A percentile compares a stretch with the other conserved stretches of the same genome.
These are phyloP conservation scores for Sclerotinia spermophila DNA, from an alignment of 2,329 filamentous ascomycete species.

Conservation along the genomic window DNA sequence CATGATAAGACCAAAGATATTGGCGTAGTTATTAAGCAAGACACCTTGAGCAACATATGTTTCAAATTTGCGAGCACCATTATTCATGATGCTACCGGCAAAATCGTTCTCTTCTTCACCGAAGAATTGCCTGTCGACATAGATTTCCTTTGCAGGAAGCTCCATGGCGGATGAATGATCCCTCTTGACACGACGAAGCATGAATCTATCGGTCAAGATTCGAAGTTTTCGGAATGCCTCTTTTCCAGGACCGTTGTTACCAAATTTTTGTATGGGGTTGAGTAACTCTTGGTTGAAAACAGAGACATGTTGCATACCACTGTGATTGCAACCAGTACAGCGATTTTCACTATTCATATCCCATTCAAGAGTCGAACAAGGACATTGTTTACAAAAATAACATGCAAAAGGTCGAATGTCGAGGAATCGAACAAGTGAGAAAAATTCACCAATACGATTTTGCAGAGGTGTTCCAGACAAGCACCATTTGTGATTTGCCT, in stretches of 20 bases:
- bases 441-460: constrained; percentile 96
- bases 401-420: constrained; percentile 85
- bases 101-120: constrained; percentile 95
- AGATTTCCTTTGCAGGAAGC: constrained; percentile 88
- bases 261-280: constrained; percentile 70
- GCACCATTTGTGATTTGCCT: constrained; percentile 90
- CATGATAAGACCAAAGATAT: constrained; percentile 98
- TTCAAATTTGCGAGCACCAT: constrained; percentile 82
- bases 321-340: constrained; percentile 66
- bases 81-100: constrained; percentile 92
- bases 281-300: constrained; percentile 94
- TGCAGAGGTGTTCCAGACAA: constrained; percentile 92
- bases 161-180: constrained; percentile 95
- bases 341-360: constrained; percentile 65
- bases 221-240: constrained; percentile 78
- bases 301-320: constrained; percentile 57
- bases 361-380: constrained; percentile 83
- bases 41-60: constrained; percentile 94
- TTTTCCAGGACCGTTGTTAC: constrained; percentile 57
- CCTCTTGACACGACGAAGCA: constrained; percentile 91
- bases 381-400: constrained; percentile 87
- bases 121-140: constrained; percentile 93
- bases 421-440: constrained; percentile 88
- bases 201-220: constrained; percentile 86
- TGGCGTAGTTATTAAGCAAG: constrained; percentile 95